A percentile compares a stretch with the other conserved stretches of the same genome.
phyloP scores from a whole-genome alignment of 176 grass and related monocot genomes.

The Triticum aestivum region IWGSC_CS_RefSeq_v2.1 NC_057799.1:36159152-36159651 shows the following conservation, averaged over 20 bases:
- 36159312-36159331: background rate
- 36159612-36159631: slow-evolving; percentile 11
- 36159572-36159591: slow-evolving; percentile 71
- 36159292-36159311: background rate
- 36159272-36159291: background rate
- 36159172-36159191: background rate
- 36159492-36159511: slow-evolving; percentile 78
- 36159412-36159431: background rate
- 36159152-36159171: background rate
- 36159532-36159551: slow-evolving; percentile 61
- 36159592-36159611: slow-evolving; percentile 43
- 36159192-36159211: background rate
- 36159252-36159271: background rate
- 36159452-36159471: slow-evolving; percentile 48
- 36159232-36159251: background rate
- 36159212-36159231: background rate
- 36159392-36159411: background rate
- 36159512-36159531: slow-evolving; percentile 82
- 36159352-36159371: background rate
- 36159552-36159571: slow-evolving; percentile 58
- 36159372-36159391: background rate
- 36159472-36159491: slow-evolving; percentile 58
- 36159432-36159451: background rate
- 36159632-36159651: slow-evolving; percentile 33
- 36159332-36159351: background rate